Evolutionary conservation across 768 basidiomycete genomes (phyloP), one percentile per base, ranked within the genome.

Genomic region (Termitomyces bulborhizus): DNA sequence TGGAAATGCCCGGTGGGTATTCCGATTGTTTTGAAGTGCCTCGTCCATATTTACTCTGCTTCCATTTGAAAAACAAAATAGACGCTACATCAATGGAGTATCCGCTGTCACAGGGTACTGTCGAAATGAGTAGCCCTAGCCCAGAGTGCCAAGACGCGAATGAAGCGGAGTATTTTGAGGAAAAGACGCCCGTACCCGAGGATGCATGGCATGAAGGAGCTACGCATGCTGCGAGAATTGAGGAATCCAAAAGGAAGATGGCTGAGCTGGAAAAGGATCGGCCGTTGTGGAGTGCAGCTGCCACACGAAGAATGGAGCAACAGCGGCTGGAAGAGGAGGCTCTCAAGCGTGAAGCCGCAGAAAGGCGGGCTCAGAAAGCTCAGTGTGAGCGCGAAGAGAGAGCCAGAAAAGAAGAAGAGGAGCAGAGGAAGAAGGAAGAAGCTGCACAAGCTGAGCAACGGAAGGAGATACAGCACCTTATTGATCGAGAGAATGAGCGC

Each of bases 191-290:
- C 6, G 44, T 51, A n/a, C 52, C 62, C 37, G 63, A 58, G 49
- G 64, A 60, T 52, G 48, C 55, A 51, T 62, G 59, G 11, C 57
- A 63, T 34, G 66, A 75, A 40, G 77, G 79, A 29, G 69, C 63
- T 12, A 63, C 61, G 4, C 74, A 72, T 48, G 68, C 63, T 43
- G 74, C 74, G 13, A 71, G 70, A 27, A 80, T 88, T 56, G 81
- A 77, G 18, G 83, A 86, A 64, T 86, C 86, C 4, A 78, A 82
- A 42, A 77, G 81, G 41, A 89, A 87, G 62, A 72, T 87, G 39
- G 83, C 80, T 4, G 83, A 88, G 59, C 77, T 88, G 2, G 85
- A 88, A 62, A 72, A 70, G 44, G 85, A 87, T 66, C 65, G 76
- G 18, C 85, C 84, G 0, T 56, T 84, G 9, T 86, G 82, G 83